These are phyloP conservation scores for Boletellus ananas DNA, from an alignment of 768 basidiomycete genomes.

Conservation along the genomic window DNA sequence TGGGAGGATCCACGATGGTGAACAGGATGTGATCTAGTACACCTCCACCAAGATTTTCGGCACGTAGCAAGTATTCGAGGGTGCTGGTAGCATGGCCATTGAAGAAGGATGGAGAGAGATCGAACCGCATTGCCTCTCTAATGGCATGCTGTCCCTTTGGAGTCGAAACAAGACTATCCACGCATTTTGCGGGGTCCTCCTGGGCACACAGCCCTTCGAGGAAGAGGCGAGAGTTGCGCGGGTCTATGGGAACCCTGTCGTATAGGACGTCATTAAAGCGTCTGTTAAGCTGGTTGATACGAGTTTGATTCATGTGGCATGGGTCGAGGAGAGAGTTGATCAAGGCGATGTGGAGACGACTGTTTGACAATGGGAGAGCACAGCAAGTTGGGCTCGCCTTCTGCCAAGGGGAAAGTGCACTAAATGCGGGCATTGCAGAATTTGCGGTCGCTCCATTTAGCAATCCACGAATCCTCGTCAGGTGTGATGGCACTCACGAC, in stretches of 20 bases:
- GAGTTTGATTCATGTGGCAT: constrained; percentile 13
- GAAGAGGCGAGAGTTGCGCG: constrained; percentile 32
- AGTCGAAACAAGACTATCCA: constrained; percentile 37
- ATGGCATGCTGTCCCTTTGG: constrained; percentile 37
- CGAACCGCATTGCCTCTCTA: constrained; percentile 40
- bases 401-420: neutral
- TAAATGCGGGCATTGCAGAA: neutral
- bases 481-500: neutral
- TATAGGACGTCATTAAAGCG: constrained; percentile 33
- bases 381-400: constrained; percentile 5
- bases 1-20: constrained; percentile 46
- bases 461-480: neutral
- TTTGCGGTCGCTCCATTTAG: constrained; percentile 1
- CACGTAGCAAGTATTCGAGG: constrained; percentile 38
- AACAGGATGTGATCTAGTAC: constrained; percentile 41
- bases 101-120: constrained; percentile 39
- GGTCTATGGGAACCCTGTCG: constrained; percentile 28
- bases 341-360: neutral
- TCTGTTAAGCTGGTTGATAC: constrained; percentile 30
- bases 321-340: neutral
- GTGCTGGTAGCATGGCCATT: constrained; percentile 39
- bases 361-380: neutral
- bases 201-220: constrained; percentile 45
- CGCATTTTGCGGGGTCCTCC: constrained; percentile 36
- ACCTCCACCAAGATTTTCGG: constrained; percentile 41